A percentile compares a stretch with the other conserved stretches of the same genome.
Evolutionary conservation across 1,139 yeast species (phyloP).

Genomic region (Pichia sp.): DNA sequence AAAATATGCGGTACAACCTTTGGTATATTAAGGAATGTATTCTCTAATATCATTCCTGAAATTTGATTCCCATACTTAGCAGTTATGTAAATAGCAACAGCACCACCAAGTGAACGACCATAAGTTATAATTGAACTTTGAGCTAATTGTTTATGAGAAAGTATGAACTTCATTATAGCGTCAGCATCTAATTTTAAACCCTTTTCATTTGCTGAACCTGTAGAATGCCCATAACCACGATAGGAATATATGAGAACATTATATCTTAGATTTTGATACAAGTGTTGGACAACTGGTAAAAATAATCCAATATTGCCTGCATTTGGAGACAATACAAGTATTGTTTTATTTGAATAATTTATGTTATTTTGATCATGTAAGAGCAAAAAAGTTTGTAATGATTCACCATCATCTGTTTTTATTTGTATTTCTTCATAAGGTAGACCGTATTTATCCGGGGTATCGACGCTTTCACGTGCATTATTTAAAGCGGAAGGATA

Average conservation of each 20-base stretch:
- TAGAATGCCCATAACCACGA: slow-evolving; percentile 85
- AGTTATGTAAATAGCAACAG: slow-evolving; percentile 82
- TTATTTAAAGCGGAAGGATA: slow-evolving; percentile 81
- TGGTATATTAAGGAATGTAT: slow-evolving; percentile 73
- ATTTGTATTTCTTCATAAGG: slow-evolving; percentile 60
- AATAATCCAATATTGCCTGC: slow-evolving; percentile 97
- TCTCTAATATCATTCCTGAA: slow-evolving; percentile 69
- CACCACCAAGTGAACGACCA: slow-evolving; percentile 94
- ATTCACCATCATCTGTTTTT: slow-evolving; percentile 61
- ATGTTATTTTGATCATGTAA: slow-evolving; percentile 39
- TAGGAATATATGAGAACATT: slow-evolving; percentile 85
- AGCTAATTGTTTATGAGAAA: slow-evolving; percentile 44
- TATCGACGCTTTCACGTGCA: slow-evolving; percentile 68
- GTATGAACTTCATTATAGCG: slow-evolving; percentile 56
- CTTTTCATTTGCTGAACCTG: slow-evolving; percentile 68
- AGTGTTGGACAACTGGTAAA: slow-evolving; percentile 70
- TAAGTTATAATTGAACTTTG: slow-evolving; percentile 59
- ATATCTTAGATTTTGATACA: slow-evolving; percentile 58
- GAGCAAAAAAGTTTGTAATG: slow-evolving; percentile 43
- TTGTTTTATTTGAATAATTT: slow-evolving; percentile 55
- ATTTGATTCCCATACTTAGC: slow-evolving; percentile 35
- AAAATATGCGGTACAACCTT: slow-evolving; percentile 80
- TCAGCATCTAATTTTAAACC: slow-evolving; percentile 85
- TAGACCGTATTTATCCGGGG: slow-evolving; percentile 68
- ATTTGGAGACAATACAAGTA: slow-evolving; percentile 79